Conservation (phyloP, 331 rosid species). For the Acacia concinna region DNA sequence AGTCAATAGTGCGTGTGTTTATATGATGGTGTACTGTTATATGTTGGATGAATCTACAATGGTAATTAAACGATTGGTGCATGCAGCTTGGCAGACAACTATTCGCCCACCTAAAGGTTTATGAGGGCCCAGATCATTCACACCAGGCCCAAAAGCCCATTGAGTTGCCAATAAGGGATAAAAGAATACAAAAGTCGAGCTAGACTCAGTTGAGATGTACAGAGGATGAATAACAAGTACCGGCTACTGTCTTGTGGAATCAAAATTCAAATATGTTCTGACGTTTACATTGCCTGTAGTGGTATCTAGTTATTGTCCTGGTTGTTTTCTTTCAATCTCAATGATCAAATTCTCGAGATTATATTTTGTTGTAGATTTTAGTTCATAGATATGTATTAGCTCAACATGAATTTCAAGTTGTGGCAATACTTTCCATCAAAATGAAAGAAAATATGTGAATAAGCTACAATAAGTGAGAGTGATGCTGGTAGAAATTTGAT, state of each 20-base stretch:
- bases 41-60: slow-evolving; percentile 28
- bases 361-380: slow-evolving; percentile 24
- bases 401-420: slow-evolving; percentile 9
- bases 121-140: slow-evolving; percentile 84
- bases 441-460: not conserved
- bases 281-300: slow-evolving; percentile 39
- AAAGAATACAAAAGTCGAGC: slow-evolving; percentile 57
- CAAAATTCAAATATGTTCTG: not conserved
- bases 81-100: slow-evolving; percentile 90
- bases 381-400: slow-evolving; percentile 12
- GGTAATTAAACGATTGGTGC: slow-evolving; percentile 28
- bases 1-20: not conserved
- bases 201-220: slow-evolving; percentile 34
- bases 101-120: slow-evolving; percentile 90
- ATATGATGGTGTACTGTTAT: not conserved
- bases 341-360: not conserved
- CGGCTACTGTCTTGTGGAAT: not conserved
- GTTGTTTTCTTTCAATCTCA: slow-evolving; percentile 17
- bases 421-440: not conserved
- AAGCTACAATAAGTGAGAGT: not conserved
- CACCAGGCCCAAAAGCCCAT: slow-evolving; percentile 83
- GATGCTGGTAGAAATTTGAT: not conserved
- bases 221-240: slow-evolving; percentile 12
- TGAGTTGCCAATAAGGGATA: slow-evolving; percentile 80
- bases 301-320: slow-evolving; percentile 24